Base-by-base conservation (phyloP, 768 basidiomycete species). In the Trametes meyenii region DNA sequence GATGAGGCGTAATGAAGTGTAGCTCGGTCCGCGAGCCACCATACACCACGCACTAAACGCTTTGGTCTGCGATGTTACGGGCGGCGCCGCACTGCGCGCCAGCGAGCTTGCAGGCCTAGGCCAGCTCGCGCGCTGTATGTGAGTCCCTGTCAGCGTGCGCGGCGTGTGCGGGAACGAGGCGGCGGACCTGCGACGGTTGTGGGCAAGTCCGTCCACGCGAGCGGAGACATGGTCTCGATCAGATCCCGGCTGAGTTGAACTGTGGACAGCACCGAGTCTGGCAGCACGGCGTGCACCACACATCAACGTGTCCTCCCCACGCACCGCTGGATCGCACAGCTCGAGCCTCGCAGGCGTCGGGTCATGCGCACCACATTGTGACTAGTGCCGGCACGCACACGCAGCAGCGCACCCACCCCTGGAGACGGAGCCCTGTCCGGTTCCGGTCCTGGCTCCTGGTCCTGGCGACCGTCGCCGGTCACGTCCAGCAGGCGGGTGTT, bases 211-310 rank as follows among this genome's bases (percentile, higher is more conserved):
- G 57, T 14, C 2, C 4, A 19, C 29, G 26, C n/a, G 5, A 14
- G n/a, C 29, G 57, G 57, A 58, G 57, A 33, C 57, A 7, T 50
- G 23, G 23, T 2, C 57, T 43, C 49, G 49, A 58, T 58, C 40
- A 58, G 49, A 43, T 50, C 29, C 49, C 16, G 57, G 21, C 49
- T 58, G 57, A 35, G 57, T 43, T 43, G 57, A 43, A 51, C 19
- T 33, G 29, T 33, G 29, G 29, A 33, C 29, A 33, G 29, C 29
- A 33, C 29, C 29, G 29, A 33, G 29, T 8, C 4, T 33, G 44
- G 29, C 49, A 58, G 48, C 57, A 49, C 49, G 49, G 49, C 45
- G 35, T 38, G 45, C 40, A 44, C 14, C 39, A 3, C 36, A 29
- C 33, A 46, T 21, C 17, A 17, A n/a, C 51, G 11, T n/a, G 19